These are phyloP conservation scores for Salix koriyanagi DNA, from an alignment of 345 rosid species.

Conservation along the genomic window DNA sequence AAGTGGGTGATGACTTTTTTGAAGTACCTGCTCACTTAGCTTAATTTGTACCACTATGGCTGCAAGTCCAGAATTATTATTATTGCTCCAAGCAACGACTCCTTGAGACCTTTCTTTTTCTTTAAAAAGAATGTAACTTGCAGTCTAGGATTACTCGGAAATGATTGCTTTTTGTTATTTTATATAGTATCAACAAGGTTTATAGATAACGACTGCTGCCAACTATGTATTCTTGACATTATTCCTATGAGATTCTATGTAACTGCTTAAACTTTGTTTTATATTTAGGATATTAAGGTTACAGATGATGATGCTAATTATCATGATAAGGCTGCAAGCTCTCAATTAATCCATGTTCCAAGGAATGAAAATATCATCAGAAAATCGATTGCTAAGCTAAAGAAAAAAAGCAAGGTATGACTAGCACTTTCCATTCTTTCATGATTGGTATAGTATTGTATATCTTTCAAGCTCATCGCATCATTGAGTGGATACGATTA, in stretches of 20 bases:
- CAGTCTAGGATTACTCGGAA: not conserved
- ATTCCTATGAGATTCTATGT: constrained; percentile 7
- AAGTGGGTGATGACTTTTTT: not conserved
- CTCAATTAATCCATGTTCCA: constrained; percentile 44
- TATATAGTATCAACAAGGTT: not conserved
- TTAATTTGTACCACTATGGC: not conserved
- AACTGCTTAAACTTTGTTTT: constrained; percentile 15
- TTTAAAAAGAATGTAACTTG: not conserved
- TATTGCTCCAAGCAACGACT: not conserved
- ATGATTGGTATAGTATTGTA: not conserved
- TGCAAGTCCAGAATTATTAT: not conserved
- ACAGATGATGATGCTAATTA: constrained; percentile 25
- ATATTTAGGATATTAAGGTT: constrained; percentile 45
- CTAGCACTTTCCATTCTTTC: not conserved
- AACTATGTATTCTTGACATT: not conserved
- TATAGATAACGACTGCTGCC: not conserved
- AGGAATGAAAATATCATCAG: constrained; percentile 66
- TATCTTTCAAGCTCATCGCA: not conserved
- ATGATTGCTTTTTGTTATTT: not conserved
- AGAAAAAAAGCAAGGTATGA: constrained; percentile 77
- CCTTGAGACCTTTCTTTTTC: not conserved
- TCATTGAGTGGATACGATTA: not conserved
- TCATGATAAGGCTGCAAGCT: constrained; percentile 32
- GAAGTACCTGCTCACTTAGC: not conserved
- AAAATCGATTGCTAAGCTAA: constrained; percentile 75